phyloP scores from a whole-genome alignment of 2,329 filamentous ascomycete species.

The Scolecobasidium constrictum region DNA sequence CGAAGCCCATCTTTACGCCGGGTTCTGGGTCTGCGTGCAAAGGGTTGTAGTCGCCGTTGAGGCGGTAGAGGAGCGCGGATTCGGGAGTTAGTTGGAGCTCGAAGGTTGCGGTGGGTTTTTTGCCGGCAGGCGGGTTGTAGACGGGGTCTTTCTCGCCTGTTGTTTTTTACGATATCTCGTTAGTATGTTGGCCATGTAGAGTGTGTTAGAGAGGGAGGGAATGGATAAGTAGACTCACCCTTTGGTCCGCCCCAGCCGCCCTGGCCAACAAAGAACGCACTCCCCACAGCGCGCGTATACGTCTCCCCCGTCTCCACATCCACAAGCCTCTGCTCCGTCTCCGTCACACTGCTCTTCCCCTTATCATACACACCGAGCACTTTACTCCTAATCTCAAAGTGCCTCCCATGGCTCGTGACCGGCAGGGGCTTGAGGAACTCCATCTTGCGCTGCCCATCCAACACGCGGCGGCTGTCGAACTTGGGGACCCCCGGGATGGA shows the following conservation, averaged over 20 bases:
- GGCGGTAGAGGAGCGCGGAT: conserved; percentile 50
- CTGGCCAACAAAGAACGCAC: conserved; percentile 70
- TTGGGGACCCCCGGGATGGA: conserved; percentile 67
- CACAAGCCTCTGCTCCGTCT: conserved; percentile 67
- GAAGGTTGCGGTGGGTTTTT: conserved; percentile 58
- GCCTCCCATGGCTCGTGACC: conserved; percentile 55
- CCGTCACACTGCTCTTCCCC: conserved; percentile 72
- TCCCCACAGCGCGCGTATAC: conserved; percentile 58
- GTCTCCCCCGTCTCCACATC: conserved; percentile 58
- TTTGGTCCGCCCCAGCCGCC: conserved; percentile 84
- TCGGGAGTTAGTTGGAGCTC: conserved; percentile 60
- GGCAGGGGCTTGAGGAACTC: conserved; percentile 69
- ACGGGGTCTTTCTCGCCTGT: conserved; percentile 57
- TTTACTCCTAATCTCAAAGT: conserved; percentile 66
- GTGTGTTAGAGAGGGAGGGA: too few relatives aligned
- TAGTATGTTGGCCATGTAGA: not conserved
- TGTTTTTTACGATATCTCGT: too few relatives aligned
- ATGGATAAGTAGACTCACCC: conserved; percentile 36
- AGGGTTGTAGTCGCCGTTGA: conserved; percentile 93
- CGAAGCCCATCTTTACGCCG: conserved; percentile 81
- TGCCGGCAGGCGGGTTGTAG: conserved; percentile 65
- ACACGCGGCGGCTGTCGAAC: conserved; percentile 61
- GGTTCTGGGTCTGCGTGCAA: conserved; percentile 81
- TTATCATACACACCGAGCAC: conserved; percentile 86
- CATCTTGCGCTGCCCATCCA: conserved; percentile 77